phyloP scores from a whole-genome alignment of 352 stramenopile genomes.

The Albugo laibachii region DNA sequence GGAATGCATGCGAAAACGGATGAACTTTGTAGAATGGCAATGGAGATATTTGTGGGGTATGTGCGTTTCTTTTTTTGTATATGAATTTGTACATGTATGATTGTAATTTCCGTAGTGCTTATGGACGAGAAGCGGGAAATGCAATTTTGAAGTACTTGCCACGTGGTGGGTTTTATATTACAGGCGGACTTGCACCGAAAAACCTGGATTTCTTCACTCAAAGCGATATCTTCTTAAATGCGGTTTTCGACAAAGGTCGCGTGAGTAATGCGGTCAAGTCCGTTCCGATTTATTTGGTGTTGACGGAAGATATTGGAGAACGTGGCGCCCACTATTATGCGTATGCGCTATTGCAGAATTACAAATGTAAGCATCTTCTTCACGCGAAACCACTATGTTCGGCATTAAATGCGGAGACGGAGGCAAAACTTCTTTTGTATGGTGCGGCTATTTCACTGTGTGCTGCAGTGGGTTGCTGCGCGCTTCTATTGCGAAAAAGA shows the following conservation, averaged over 20 bases:
- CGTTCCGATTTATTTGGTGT: constrained; percentile 75
- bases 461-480: too few species aligned
- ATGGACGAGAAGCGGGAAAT: constrained; percentile 88
- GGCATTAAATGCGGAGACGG: too few species aligned
- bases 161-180: constrained; percentile 92
- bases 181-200: constrained; percentile 91
- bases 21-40: constrained; percentile 70
- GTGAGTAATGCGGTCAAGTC: constrained; percentile 53
- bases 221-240: constrained; percentile 57
- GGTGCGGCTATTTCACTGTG: too few species aligned
- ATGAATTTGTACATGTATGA: constrained; percentile 1
- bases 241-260: constrained; percentile 78
- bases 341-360: constrained; percentile 39
- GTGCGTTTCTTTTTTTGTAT: constrained; percentile 3
- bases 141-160: constrained; percentile 91
- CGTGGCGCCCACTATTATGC: constrained; percentile 78
- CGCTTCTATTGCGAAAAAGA: too few species aligned
- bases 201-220: constrained; percentile 88
- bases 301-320: constrained; percentile 81
- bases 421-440: too few species aligned
- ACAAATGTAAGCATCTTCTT: too few species aligned
- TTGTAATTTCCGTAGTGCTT: constrained; percentile 28
- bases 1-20: constrained; percentile 74
- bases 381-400: too few species aligned
- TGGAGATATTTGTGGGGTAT: constrained; percentile 89